Percentiles rank a stretch among this genome's conserved stretches.
phyloP scores from a whole-genome alignment of 2,329 filamentous ascomycete species.

The Colletotrichum sidae region DNA sequence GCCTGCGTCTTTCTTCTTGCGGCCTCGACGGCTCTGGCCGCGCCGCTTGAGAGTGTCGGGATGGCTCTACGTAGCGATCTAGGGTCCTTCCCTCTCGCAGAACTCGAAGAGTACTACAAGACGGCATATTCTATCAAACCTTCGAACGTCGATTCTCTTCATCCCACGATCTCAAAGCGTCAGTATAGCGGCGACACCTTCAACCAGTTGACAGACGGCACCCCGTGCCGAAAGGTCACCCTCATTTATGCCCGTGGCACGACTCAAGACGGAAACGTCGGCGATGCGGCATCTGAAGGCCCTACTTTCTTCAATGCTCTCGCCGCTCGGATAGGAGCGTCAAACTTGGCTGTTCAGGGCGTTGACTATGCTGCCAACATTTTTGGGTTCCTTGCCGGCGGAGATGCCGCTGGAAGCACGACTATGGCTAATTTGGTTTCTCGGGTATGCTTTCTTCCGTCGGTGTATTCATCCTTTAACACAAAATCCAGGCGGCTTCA shows the following conservation, averaged over 20 bases:
- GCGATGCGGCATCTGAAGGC: slow-evolving; percentile 54
- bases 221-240: slow-evolving; percentile 57
- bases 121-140: slow-evolving; percentile 19
- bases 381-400: slow-evolving; percentile 57
- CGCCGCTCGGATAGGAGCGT: slow-evolving; percentile 51
- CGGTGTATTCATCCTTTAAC: not conserved
- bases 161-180: slow-evolving; percentile 22
- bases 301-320: slow-evolving; percentile 63
- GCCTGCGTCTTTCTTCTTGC: slow-evolving; percentile 32
- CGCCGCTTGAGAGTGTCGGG: slow-evolving; percentile 23
- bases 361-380: slow-evolving; percentile 62
- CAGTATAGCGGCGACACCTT: slow-evolving; percentile 35
- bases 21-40: slow-evolving; percentile 28
- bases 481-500: slow-evolving; percentile 46
- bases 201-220: slow-evolving; percentile 39
- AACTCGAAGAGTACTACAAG: slow-evolving; percentile 37
- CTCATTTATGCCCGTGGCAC: slow-evolving; percentile 68
- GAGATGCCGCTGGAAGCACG: slow-evolving; percentile 55
- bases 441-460: not conserved
- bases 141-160: not conserved
- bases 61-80: slow-evolving; percentile 11
- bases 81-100: slow-evolving; percentile 28
- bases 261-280: slow-evolving; percentile 63
- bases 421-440: slow-evolving; percentile 49
- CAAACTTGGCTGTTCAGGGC: slow-evolving; percentile 63